Percentiles rank a stretch among this genome's conserved stretches.
Evolutionary conservation across 345 rosid genomes (phyloP).

Genomic region (Aegle marmelos): DNA sequence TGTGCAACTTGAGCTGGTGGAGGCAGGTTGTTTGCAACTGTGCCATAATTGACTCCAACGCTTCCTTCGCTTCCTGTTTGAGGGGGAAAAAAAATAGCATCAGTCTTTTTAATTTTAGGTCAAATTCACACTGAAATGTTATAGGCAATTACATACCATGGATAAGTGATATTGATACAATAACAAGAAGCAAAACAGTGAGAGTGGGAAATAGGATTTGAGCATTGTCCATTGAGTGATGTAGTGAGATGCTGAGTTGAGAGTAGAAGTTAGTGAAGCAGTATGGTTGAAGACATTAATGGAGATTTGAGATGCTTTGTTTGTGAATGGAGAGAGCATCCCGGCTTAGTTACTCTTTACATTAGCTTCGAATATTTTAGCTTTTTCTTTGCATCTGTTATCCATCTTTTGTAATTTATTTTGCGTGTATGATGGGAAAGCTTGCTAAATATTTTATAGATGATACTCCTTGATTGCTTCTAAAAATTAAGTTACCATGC

Average conservation of each 20-base stretch:
- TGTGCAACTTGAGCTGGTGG: constrained; percentile 68
- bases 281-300: constrained; percentile 21
- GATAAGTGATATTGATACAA: constrained; percentile 6
- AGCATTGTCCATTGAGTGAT: constrained; percentile 1
- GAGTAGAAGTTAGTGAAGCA: background rate
- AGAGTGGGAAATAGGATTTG: background rate
- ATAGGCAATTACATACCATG: constrained; percentile 21
- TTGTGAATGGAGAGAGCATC: constrained; percentile 27
- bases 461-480: too few species aligned
- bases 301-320: constrained; percentile 52
- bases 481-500: too few species aligned
- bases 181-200: constrained; percentile 9
- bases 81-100: background rate
- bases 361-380: background rate
- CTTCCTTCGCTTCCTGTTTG: constrained; percentile 42
- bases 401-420: too few species aligned
- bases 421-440: too few species aligned
- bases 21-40: constrained; percentile 68
- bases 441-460: too few species aligned
- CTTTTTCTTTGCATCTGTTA: constrained; percentile 19
- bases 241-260: background rate
- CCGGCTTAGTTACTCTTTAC: background rate
- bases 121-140: background rate
- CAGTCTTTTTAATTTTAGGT: background rate
- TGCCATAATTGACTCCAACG: constrained; percentile 83